Evolutionary conservation across 768 basidiomycete species (phyloP), one percentile per base, ranked within the genome.

Genomic region (Jaapia argillacea): DNA sequence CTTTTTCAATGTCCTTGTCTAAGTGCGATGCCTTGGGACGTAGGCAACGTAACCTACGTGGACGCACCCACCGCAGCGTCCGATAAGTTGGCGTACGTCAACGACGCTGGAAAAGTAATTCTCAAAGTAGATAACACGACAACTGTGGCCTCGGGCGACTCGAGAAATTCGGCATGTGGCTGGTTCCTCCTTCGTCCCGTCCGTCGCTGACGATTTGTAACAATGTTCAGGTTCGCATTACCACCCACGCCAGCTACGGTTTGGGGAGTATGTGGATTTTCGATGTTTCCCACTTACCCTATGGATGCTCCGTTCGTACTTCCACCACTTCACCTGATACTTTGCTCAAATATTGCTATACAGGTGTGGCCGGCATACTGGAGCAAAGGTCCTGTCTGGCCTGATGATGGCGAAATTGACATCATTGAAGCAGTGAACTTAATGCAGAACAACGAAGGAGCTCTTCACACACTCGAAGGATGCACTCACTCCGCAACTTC

Each of bases 331-430:
- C 28, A 10, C 16, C 10, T 10, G 31, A 10, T 33, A 33, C 31
- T 16, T 10, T 44, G 31, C 39, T 36, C 13, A 31, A 21, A 42
- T 16, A 26, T 21, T 23, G 10, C 31, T 10, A 33, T 33, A 25
- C 31, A 41, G 26, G 44, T 52, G 21, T 40, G 38, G 38, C 38
- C 38, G 14, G 38, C 38, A 20, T 40, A 14, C 38, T 40, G 38
- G 38, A 40, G 13, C n/a, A n/a, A 40, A 40, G 38, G 38, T 22
- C 10, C 38, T 21, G 12, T n/a, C 38, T 33, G 31, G 31, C 31
- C 31, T 26, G 7, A 5, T 24, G 25, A n/a, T 31, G 68, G 70
- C 23, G 81, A 85, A 55, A 81, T 85, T 16, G 31, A 33, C 16
- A 33, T 33, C 31, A 10, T 33, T 16, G 31, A 33, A 33, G 31